Base-by-base conservation (phyloP, 2,329 filamentous ascomycete species). In the Sclerotinia nivalis region DNA sequence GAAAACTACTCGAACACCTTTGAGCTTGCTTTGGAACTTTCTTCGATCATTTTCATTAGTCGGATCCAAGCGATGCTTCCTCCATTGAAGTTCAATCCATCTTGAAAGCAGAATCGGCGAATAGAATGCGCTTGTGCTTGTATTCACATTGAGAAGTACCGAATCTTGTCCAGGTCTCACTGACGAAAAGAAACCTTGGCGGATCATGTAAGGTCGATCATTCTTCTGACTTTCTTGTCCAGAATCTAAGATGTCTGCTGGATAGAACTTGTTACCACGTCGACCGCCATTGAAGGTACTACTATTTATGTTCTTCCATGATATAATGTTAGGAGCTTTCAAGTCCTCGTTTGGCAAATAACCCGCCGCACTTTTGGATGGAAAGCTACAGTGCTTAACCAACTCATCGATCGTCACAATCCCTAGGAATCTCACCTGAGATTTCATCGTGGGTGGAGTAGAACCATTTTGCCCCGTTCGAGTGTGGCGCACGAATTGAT, bases 111-210 rank as follows among this genome's bases (percentile, higher is more conserved):
- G 7, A 1, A 60, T 60, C 2, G 56, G 37, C n/a, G 56, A 60
- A 60, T 43, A 45, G n/a, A 43, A 60, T 18, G 56, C 37, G 9
- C 37, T 58, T 22, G 73, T 70, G n/a, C 40, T 60, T 15, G 40
- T 47, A 18, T 71, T 74, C 40, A 73, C 62, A 47, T 72, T 72
- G 10, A 74, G 47, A 7, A 70, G 43, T 3, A 73, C 56, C 13
- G 58, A 66, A 1, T 52, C 61, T 34, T 69, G 1, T 2, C 69
- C 73, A 15, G 72, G 71, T 18, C 72, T 55, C 45, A 72, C 56
- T 15, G 72, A 74, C 18, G 34, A 47, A 37, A 72, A 73, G 49
- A 70, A 72, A 7, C 71, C 73, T 9, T 25, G 66, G 34, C 50
- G 20, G 22, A 71, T 40, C 10, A 49, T 6, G 52, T 68, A 71